Percentiles rank a stretch among this genome's conserved stretches.
These are phyloP conservation scores for Penicillium ucsense DNA, from an alignment of 495 filamentous ascomycete species.

Conservation along the genomic window DNA sequence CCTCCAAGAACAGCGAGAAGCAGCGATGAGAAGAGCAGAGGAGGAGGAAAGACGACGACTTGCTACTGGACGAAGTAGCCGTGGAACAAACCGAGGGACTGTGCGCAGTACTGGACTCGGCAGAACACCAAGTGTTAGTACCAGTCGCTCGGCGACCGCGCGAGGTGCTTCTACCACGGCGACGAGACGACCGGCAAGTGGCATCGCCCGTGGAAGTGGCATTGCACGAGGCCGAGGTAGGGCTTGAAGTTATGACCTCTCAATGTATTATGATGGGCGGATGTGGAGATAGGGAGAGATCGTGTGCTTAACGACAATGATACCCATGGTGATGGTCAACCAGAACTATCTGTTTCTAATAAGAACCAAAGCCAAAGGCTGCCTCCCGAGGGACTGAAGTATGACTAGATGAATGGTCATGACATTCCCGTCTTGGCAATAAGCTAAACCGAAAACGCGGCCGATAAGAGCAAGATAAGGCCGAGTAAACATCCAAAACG, in stretches of 20 bases:
- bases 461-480: constrained; percentile 18
- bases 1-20: constrained; percentile 64
- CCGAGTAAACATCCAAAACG: background rate
- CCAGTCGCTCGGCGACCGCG: constrained; percentile 20
- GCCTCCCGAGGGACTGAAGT: too few relatives aligned
- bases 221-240: constrained; percentile 33
- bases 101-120: constrained; percentile 39
- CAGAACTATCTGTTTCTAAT: too few relatives aligned
- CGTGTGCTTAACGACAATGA: constrained; percentile 16
- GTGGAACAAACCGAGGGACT: constrained; percentile 35
- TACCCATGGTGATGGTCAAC: constrained; percentile 8
- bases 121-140: constrained; percentile 31
- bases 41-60: constrained; percentile 55
- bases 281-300: constrained; percentile 1
- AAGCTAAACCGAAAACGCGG: constrained; percentile 7
- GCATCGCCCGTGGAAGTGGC: constrained; percentile 39
- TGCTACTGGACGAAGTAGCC: constrained; percentile 38
- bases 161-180: constrained; percentile 26
- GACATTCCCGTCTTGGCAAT: background rate
- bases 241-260: constrained; percentile 5
- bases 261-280: constrained; percentile 8
- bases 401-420: too few relatives aligned
- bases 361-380: too few relatives aligned
- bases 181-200: constrained; percentile 39
- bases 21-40: constrained; percentile 56